These are phyloP conservation scores for Discostella stelligeroides DNA, from an alignment of 108 stramenopile genomes.

Conservation along the genomic window DNA sequence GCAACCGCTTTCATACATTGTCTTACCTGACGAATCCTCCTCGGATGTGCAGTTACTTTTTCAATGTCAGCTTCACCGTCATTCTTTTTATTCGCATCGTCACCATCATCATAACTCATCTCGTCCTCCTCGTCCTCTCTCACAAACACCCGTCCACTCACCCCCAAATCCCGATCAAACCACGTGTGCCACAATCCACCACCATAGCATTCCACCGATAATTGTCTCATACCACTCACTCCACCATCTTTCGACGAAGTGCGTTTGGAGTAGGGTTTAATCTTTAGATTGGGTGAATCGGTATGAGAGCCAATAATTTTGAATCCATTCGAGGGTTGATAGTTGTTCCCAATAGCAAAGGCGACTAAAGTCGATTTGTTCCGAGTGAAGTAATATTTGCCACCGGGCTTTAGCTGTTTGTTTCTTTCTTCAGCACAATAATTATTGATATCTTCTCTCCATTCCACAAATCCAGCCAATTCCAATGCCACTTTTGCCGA, in stretches of 20 bases:
- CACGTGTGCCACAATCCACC: constrained; percentile 96
- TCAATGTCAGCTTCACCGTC: background rate
- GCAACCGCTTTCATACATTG: background rate
- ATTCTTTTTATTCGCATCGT: constrained; percentile 15
- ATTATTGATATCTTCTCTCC: constrained; percentile 45
- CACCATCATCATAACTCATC: background rate
- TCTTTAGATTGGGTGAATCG: constrained; percentile 89
- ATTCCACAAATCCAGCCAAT: constrained; percentile 66
- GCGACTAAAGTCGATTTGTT: constrained; percentile 92
- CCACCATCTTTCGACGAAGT: constrained; percentile 38
- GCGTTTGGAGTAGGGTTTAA: constrained; percentile 89
- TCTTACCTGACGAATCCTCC: constrained; percentile 46
- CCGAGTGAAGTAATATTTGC: constrained; percentile 94
- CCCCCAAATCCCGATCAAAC: constrained; percentile 94
- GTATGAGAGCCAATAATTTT: constrained; percentile 95
- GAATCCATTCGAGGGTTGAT: constrained; percentile 64
- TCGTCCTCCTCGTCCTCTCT: constrained; percentile 39
- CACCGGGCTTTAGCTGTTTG: constrained; percentile 51
- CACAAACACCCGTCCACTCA: constrained; percentile 93
- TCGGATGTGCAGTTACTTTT: too few species aligned
- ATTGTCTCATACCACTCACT: constrained; percentile 59
- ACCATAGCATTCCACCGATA: constrained; percentile 96
- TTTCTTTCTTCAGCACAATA: background rate
- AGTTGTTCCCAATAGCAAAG: constrained; percentile 87
- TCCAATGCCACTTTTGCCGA: constrained; percentile 56